Conservation (phyloP, 768 basidiomycete genomes). For the Lentinula aciculospora region DNA sequence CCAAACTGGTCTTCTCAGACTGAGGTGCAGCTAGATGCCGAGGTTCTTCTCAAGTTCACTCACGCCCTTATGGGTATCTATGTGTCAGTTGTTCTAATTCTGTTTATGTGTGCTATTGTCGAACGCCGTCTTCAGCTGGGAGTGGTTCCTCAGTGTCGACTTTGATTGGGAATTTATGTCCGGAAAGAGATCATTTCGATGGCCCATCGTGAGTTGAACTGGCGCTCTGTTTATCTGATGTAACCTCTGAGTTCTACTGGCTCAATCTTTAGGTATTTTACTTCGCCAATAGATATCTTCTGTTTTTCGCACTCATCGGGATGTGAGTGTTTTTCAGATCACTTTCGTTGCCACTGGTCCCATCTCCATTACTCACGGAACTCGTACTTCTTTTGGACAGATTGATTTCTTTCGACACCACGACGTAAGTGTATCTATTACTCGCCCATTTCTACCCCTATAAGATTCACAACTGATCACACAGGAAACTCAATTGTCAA, state of each 20-base stretch:
- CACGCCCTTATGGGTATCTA: conserved; percentile 57
- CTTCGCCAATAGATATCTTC: conserved; percentile 61
- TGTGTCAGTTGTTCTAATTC: conserved; percentile 31
- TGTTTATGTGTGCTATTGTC: neutral
- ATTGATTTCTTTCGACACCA: conserved; percentile 53
- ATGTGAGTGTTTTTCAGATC: conserved; percentile 41
- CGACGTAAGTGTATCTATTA: conserved; percentile 25
- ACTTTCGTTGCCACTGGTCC: conserved; percentile 7
- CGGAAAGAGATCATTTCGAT: conserved; percentile 51
- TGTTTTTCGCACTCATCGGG: conserved; percentile 61
- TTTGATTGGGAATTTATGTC: conserved; percentile 63
- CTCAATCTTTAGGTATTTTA: conserved; percentile 48
- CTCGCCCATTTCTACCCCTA: neutral
- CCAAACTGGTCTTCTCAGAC: conserved; percentile 28
- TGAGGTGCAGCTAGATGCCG: conserved; percentile 22
- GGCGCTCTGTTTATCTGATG: neutral
- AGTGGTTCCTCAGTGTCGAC: conserved; percentile 53
- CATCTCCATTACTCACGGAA: conserved; percentile 6
- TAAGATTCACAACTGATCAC: conserved; percentile 1
- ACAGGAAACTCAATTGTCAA: conserved; percentile 56
- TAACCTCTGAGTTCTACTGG: neutral
- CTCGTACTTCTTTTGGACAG: conserved; percentile 24
- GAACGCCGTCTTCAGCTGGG: conserved; percentile 43
- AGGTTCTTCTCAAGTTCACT: conserved; percentile 46
- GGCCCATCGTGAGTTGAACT: conserved; percentile 52